These are phyloP conservation scores for Rhodotorula glutinis DNA, from an alignment of 1,284 basidiomycete species.

Conservation along the genomic window DNA sequence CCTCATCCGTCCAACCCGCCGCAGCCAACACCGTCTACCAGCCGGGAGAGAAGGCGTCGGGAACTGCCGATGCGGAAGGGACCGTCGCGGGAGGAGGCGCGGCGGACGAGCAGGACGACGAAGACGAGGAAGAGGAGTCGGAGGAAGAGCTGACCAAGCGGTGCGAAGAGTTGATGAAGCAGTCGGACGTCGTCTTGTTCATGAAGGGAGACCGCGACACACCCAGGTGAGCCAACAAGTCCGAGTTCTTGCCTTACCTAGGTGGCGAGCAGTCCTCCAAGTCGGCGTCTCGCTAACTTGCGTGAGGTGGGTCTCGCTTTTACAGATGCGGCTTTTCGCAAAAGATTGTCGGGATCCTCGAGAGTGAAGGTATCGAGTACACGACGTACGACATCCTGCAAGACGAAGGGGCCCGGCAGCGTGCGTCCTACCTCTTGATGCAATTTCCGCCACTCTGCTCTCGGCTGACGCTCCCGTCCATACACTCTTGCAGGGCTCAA, in stretches of 20 bases:
- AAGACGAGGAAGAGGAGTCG: constrained; percentile 54
- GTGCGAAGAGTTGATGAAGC: constrained; percentile 64
- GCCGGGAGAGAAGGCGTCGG: constrained; percentile 43
- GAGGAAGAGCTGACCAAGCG: constrained; percentile 64
- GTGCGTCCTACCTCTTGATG: constrained; percentile 43
- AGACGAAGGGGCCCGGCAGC: constrained; percentile 67
- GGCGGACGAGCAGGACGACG: constrained; percentile 56
- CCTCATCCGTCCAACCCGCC: constrained; percentile 42
- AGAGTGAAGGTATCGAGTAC: constrained; percentile 63
- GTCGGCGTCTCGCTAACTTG: background rate
- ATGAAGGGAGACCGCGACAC: constrained; percentile 92
- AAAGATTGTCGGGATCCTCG: constrained; percentile 63
- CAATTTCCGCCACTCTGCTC: background rate
- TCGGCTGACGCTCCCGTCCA: background rate
- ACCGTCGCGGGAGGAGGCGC: constrained; percentile 46
- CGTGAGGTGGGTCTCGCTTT: background rate
- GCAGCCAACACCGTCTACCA: constrained; percentile 29
- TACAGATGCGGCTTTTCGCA: constrained; percentile 66
- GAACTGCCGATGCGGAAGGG: constrained; percentile 43
- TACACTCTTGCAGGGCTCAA: constrained; percentile 53
- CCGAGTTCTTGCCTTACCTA: background rate
- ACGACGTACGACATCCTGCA: constrained; percentile 69
- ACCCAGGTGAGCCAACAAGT: constrained; percentile 59
- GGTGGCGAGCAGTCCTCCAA: background rate
- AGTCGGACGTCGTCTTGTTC: constrained; percentile 74